Evolutionary conservation across 108 stramenopile genomes (phyloP), one percentile per base, ranked within the genome.

Genomic region (Fistulifera solaris): DNA sequence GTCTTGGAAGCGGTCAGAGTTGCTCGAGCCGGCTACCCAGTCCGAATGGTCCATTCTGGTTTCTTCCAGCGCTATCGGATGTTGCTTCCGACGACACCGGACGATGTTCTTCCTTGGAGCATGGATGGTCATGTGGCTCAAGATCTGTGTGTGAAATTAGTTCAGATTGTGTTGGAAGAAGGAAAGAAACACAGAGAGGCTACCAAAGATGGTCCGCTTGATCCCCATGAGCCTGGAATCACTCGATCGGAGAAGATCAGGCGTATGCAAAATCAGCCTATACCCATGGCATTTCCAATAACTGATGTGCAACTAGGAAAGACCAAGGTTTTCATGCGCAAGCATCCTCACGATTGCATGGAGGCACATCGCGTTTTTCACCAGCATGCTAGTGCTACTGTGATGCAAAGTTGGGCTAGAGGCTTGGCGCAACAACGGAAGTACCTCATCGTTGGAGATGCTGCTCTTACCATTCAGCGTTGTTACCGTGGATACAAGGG

Each of bases 1-100:
- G 99, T 99, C 1, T 70, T 99, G 54, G 99, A 99, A 55, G 99
- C 99, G 18, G 99, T 99, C 19, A 93, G 97, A 38, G 99, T 99
- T 21, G 97, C 97, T 17, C 86, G 99, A 53, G 84, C 93, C 54
- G 99, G 99, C 35, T 99, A 95, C 66, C 98, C 99, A 17, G 97
- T 98, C n/a, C 89, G 99, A 21, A 55, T 98, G 40, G 61, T 65
- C 42, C 96, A 97, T 63, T 61, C 44, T 28, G 83, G 73, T 19
- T 99, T 99, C 67, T 91, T 83, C 67, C 71, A 81, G 61, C 70
- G 95, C 41, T 97, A 96, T 70, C 71, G 87, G 8, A 86, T 87
- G 83, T 69, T 94, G 31, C 73, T 91, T 8, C 84, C 81, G 14
- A 68, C 82, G 14, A 57, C 77, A 10, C 56, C 78, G 8, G 82